Evolutionary conservation across 768 basidiomycete genomes (phyloP), one percentile per base, ranked within the genome.

Genomic region (Fomitopsis pulvina): DNA sequence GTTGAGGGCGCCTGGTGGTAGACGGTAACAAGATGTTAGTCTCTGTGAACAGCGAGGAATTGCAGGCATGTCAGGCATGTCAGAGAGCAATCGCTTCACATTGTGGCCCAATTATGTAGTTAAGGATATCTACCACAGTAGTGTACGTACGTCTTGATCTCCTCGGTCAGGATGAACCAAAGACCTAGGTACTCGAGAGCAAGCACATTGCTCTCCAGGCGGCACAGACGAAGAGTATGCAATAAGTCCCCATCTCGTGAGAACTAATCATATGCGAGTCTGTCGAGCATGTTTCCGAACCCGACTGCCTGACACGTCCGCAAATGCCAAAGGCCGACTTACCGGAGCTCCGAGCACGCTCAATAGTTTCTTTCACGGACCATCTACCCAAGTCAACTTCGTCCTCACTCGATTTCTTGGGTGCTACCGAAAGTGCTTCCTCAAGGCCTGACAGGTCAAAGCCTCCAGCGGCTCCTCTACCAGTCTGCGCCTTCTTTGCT

Each of bases 301-400:
- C 21, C 44, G 6, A 24, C 50, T 54, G 51, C 53, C 51, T 52
- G 56, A 54, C 53, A 57, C 50, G 48, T 27, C 49, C 48, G 38
- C 47, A 32, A 47, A 48, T 12, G 10, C 9, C 12, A 11, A 47
- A 10, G n/a, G 10, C 3, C 9, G 52, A 67, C 72, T 75, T 65
- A 89, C 88, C 88, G 72, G 85, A 83, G 57, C 76, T 85, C 45
- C 84, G 78, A 10, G 80, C 86, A 41, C 83, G 81, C 57, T 89
- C 86, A 34, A 92, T 90, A 0, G 83, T 77, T 59, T 91, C 86
- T 48, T 79, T 76, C 45, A 87, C 66, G 12, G 85, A 75, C 66
- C 79, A 79, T 38, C 88, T 70, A 25, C 87, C 85, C 0, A 84
- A 67, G 6, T 79, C 69, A 48, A 81, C 77, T 18, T 65, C 67